Base-by-base conservation (phyloP, 2,329 filamentous ascomycete genomes). In the Sporothrix pallida region DNA sequence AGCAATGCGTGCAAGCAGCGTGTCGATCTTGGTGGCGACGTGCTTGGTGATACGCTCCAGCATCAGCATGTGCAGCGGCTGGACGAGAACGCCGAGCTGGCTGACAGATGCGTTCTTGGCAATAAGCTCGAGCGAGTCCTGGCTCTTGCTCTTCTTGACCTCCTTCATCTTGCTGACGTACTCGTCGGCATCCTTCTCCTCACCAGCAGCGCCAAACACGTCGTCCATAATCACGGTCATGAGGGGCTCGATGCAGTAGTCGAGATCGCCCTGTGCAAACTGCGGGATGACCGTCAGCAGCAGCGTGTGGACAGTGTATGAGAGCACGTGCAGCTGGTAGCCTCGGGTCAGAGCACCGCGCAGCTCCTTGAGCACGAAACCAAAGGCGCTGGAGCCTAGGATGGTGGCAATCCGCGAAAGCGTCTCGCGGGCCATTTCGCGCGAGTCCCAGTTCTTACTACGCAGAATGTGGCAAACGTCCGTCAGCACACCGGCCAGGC, bases 151-250 rank as follows among this genome's bases (percentile, higher is more conserved):
- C 82, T 93, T 96, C 85, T 97, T 98, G 73, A 99, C 92, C 83
- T 99, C 96, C 82, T 97, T 97, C 91, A 97, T 98, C 82, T 95
- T 93, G 80, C 91, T 97, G 73, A 92, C 91, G 81, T 99, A 99
- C 71, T 95, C 96, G 78, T 98, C 94, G 0, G 95, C 95, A 78
- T 99, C 96, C 82, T 99, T 99, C 80, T 99, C 95, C 83, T 97
- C 93, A 1, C 96, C 96, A 48, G 92, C 92, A 6, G 90, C 89
- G 44, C 97, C 97, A 79, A 99, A 99, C 13, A 97, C 96, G 80
- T 99, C 97, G 79, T 99, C 96, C 93, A 99, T 96, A 76, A 98
- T 91, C 60, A 99, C 89, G 1, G 89, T 87, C 63, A 97, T 90
- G 60, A 98, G 90, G 12, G 92, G 87, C 2, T 88, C 84, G 9